Conservation (phyloP, 352 stramenopile genomes). For the Pythium pectinolyticum region DNA sequence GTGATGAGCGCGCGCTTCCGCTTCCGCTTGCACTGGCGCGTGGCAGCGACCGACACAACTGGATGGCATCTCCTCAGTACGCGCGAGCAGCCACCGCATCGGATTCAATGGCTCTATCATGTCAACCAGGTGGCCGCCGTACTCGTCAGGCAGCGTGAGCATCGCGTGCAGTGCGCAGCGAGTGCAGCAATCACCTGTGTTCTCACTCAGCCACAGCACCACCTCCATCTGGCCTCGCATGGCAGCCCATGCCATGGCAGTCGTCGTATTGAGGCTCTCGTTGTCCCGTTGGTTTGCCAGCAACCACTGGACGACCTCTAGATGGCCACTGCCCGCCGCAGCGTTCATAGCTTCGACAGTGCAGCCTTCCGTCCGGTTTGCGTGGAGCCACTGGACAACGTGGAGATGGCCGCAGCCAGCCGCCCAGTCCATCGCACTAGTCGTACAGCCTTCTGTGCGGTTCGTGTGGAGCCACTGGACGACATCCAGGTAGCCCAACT, state of each 20-base stretch:
- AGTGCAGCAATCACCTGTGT: background rate
- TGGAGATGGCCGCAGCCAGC: conserved; percentile 2
- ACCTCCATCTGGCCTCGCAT: too few species aligned
- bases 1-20: too few species aligned
- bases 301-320: conserved; percentile 10
- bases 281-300: background rate
- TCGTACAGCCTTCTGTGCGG: conserved; percentile 41
- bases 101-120: too few species aligned
- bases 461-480: conserved; percentile 27
- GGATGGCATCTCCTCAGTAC: too few species aligned
- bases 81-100: too few species aligned
- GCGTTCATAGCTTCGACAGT: background rate
- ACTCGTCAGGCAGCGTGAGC: too few species aligned
- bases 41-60: too few species aligned
- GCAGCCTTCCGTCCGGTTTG: background rate
- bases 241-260: background rate
- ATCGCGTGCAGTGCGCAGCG: background rate
- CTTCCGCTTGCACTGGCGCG: too few species aligned
- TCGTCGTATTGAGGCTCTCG: background rate
- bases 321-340: background rate
- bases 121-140: too few species aligned
- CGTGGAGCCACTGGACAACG: conserved; percentile 16
- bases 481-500: background rate
- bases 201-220: background rate
- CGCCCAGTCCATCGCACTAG: background rate